A percentile compares a stretch with the other conserved stretches of the same genome.
These are phyloP conservation scores for Citrus sp. DNA, from an alignment of 345 rosid species.

Conservation along the genomic window DNA sequence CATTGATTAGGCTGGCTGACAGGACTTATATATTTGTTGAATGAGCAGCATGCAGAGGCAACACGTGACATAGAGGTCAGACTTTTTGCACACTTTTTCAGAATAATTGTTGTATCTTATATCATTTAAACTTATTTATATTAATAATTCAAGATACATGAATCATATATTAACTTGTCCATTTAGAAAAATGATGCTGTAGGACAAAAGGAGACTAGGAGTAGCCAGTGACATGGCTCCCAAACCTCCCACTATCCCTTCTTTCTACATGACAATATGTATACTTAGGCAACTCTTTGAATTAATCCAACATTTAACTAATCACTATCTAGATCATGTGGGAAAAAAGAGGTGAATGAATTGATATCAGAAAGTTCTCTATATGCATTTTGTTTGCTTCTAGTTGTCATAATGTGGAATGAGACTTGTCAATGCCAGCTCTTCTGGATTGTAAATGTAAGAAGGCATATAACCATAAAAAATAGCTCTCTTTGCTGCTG, in stretches of 20 bases:
- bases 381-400: background rate
- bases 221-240: background rate
- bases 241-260: background rate
- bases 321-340: background rate
- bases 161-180: background rate
- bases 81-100: constrained; percentile 17
- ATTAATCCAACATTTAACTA: background rate
- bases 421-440: background rate
- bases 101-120: background rate
- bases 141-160: background rate
- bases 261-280: background rate
- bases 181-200: background rate
- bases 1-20: constrained; percentile 65
- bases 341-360: background rate
- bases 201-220: background rate
- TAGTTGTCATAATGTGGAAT: background rate
- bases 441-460: background rate
- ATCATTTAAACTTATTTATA: background rate
- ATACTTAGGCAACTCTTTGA: background rate
- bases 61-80: constrained; percentile 76
- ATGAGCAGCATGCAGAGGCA: constrained; percentile 74
- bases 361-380: background rate
- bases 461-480: background rate
- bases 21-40: constrained; percentile 63
- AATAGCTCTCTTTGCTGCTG: background rate